Evolutionary conservation across 345 rosid genomes (phyloP), one percentile per base, ranked within the genome.

Genomic region (Populus alba): DNA sequence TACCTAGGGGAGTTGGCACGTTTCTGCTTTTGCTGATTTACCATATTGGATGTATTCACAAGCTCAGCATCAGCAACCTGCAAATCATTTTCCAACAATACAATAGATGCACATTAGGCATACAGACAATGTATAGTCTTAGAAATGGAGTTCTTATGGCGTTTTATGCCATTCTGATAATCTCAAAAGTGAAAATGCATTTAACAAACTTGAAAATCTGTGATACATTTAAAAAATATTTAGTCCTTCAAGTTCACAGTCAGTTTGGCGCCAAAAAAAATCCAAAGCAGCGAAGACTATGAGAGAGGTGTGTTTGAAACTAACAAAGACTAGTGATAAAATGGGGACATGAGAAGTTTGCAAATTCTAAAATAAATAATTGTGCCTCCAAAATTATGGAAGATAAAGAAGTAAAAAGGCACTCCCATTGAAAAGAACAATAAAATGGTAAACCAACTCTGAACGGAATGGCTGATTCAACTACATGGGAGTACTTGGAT

Each of bases 401-500:
- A 8, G 27, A 57, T 22, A 69, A 39, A 5, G 7, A 69, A 41
- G 17, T 41, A 41, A 11, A 39, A 5, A 29, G 71, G 22, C 47
- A 68, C n/a, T 9, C 45, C 23, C 45, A 69, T 22, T 8, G 25
- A 69, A 69, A 9, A 43, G 7, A 6, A 41, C 20, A 69, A 38
- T 16, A 22, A 69, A 69, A 37, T 38, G 45, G 13, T 41, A 73
- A 77, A 77, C 67, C 70, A 41, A 75, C 59, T 33, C 71, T 22
- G 39, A 51, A 33, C 45, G 23, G 66, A 66, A 25, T 13, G 37
- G 41, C 49, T 77, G 49, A 75, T 85, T 68, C 76, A 35, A 72
- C 37, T 77, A 78, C 85, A 78, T 75, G 85, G 85, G 88, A 83
- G 59, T 77, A 87, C 90, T 87, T 85, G 88, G 88, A 86, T 87